Percentiles rank a stretch among this genome's conserved stretches.
These are phyloP conservation scores for Aspergillus aculeatus DNA, from an alignment of 2,329 filamentous ascomycete species.

Conservation along the genomic window DNA sequence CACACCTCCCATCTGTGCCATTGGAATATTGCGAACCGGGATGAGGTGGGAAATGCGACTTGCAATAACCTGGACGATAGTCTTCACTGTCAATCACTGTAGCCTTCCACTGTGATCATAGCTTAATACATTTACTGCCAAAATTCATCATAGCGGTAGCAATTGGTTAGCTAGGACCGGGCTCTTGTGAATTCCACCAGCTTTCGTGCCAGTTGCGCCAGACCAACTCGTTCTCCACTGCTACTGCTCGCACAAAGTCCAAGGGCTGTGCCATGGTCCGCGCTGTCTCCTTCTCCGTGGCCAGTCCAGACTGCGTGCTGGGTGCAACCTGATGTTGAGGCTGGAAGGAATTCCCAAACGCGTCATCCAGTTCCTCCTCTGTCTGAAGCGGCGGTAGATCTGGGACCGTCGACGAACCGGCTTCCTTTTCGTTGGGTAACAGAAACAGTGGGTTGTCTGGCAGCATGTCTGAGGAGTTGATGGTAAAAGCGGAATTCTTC, in stretches of 20 bases:
- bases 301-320: background rate
- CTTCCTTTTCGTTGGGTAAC: no score
- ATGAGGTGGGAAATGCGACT: no score
- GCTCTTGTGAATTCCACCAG: background rate
- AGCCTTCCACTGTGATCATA: no score
- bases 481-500: background rate
- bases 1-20: no score
- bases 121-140: no score
- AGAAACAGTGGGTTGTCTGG: no score
- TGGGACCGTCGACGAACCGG: no score
- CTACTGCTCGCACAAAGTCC: conserved; percentile 6
- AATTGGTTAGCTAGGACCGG: no score
- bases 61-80: fast-evolving
- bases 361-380: background rate
- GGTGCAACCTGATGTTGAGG: background rate
- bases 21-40: no score
- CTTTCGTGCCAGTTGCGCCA: conserved; percentile 10
- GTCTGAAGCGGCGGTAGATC: background rate
- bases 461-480: background rate
- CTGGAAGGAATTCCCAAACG: conserved; percentile 5
- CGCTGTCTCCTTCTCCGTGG: background rate
- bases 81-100: no score
- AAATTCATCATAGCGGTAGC: no score
- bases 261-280: background rate
- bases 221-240: conserved; percentile 1